A percentile compares a stretch with the other conserved stretches of the same genome.
phyloP scores from a whole-genome alignment of 225 moss, liverwort and hornwort genomes.

The Takakia lepidozioides region DNA sequence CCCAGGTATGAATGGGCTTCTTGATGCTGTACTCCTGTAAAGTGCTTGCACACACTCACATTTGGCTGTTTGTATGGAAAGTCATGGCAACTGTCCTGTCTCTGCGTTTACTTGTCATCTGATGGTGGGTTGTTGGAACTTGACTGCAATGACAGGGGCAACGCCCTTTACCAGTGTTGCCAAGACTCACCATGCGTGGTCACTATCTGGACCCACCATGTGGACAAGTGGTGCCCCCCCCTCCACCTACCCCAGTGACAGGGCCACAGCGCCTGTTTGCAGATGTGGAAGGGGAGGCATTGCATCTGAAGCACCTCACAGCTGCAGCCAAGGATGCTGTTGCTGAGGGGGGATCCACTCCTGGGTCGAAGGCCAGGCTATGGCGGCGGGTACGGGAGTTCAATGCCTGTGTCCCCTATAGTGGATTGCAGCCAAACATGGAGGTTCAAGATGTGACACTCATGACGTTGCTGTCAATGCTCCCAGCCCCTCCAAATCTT shows the following conservation, averaged over 20 bases:
- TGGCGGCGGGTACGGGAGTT: conserved; percentile 92
- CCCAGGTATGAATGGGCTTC: too few species aligned
- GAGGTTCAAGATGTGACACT: conserved; percentile 77
- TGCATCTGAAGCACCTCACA: conserved; percentile 81
- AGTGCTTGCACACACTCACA: not conserved
- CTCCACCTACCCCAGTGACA: conserved; percentile 38
- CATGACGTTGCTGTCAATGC: conserved; percentile 79
- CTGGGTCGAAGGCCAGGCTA: conserved; percentile 85
- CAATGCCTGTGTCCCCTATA: conserved; percentile 83
- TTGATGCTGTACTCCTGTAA: too few species aligned
- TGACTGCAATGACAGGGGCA: conserved; percentile 74
- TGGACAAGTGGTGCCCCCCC: conserved; percentile 64
- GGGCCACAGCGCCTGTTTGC: conserved; percentile 86
- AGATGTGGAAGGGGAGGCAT: conserved; percentile 84
- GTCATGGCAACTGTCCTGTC: not conserved
- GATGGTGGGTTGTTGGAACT: too few species aligned
- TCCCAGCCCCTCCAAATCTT: conserved; percentile 58
- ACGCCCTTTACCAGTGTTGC: conserved; percentile 74
- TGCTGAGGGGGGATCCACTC: conserved; percentile 74
- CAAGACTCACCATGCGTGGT: conserved; percentile 76
- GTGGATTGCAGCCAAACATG: conserved; percentile 64
- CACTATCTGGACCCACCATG: conserved; percentile 81
- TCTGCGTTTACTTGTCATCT: not conserved
- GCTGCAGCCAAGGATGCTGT: conserved; percentile 91
- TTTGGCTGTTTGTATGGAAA: not conserved